Conservation (phyloP, 2,329 filamentous ascomycete species). For the Exserohilum rostratum region DNA sequence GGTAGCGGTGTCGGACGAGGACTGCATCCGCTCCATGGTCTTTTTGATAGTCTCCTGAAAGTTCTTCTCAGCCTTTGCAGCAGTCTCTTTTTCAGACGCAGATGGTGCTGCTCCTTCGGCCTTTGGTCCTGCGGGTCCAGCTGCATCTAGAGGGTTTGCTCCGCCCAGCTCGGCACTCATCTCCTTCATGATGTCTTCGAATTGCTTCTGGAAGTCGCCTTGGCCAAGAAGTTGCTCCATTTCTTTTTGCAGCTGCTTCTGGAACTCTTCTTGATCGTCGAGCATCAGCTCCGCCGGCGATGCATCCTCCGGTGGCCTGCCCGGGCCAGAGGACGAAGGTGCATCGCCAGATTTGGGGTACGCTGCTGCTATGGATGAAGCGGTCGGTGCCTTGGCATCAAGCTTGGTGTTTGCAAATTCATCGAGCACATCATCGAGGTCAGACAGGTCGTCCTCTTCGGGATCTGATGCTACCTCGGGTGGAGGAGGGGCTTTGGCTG, state of each 20-base stretch:
- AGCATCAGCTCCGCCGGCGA: slow-evolving; percentile 38
- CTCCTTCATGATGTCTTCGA: slow-evolving; percentile 79
- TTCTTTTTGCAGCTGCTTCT: slow-evolving; percentile 83
- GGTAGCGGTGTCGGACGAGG: slow-evolving; percentile 82
- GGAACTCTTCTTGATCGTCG: slow-evolving; percentile 70
- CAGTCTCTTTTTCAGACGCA: slow-evolving; percentile 15
- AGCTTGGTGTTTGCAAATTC: slow-evolving; percentile 77
- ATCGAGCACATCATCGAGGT: slow-evolving; percentile 93
- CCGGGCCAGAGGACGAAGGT: slow-evolving; percentile 49
- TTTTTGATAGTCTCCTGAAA: slow-evolving; percentile 93
- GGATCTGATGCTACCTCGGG: slow-evolving; percentile 72
- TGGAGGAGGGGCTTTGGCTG: slow-evolving; percentile 23
- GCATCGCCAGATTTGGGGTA: slow-evolving; percentile 40
- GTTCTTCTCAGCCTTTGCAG: slow-evolving; percentile 62
- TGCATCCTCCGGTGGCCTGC: slow-evolving; percentile 41
- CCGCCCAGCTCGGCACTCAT: slow-evolving; percentile 52
- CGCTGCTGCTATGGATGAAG: slow-evolving; percentile 36
- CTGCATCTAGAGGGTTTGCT: slow-evolving; percentile 24
- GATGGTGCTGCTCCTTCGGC: slow-evolving; percentile 2
- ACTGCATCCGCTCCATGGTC: slow-evolving; percentile 96
- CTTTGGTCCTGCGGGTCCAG: slow-evolving; percentile 21
- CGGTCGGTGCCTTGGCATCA: slow-evolving; percentile 52
- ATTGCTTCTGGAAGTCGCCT: slow-evolving; percentile 76
- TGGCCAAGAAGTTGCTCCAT: slow-evolving; percentile 85
- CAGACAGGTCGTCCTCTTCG: slow-evolving; percentile 89